These are phyloP conservation scores for Fraxinus pennsylvanica DNA, from an alignment of 257 asterid genomes.

Conservation along the genomic window DNA sequence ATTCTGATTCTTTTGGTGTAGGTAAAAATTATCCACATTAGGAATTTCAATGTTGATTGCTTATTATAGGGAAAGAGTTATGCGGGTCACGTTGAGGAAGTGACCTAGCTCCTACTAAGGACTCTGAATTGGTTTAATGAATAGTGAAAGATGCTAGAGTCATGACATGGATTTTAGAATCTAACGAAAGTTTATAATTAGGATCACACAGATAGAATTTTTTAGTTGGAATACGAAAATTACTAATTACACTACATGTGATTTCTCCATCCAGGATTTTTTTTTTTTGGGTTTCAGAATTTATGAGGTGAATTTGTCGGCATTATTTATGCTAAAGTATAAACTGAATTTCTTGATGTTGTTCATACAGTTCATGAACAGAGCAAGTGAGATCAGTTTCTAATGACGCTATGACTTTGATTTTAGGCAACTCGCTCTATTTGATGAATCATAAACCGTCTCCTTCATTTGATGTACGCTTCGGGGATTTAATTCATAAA, in stretches of 20 bases:
- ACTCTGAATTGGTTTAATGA: too few species aligned
- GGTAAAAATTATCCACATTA: too few species aligned
- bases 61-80: too few species aligned
- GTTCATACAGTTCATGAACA: not conserved
- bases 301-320: not conserved
- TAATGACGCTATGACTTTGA: not conserved
- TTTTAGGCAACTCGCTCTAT: not conserved
- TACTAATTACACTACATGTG: not conserved
- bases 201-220: not conserved
- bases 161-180: too few species aligned
- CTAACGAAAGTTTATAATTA: not conserved
- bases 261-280: not conserved
- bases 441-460: not conserved
- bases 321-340: not conserved
- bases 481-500: not conserved
- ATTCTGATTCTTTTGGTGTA: too few species aligned
- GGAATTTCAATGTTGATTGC: too few species aligned
- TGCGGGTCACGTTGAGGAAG: too few species aligned
- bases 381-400: not conserved
- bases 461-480: too few species aligned
- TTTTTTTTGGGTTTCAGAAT: not conserved
- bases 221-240: not conserved
- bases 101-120: too few species aligned
- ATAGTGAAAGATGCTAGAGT: too few species aligned
- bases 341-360: not conserved